Evolutionary conservation across 2,329 filamentous ascomycete species (phyloP).

Genomic region (Boeremia lycopersici): DNA sequence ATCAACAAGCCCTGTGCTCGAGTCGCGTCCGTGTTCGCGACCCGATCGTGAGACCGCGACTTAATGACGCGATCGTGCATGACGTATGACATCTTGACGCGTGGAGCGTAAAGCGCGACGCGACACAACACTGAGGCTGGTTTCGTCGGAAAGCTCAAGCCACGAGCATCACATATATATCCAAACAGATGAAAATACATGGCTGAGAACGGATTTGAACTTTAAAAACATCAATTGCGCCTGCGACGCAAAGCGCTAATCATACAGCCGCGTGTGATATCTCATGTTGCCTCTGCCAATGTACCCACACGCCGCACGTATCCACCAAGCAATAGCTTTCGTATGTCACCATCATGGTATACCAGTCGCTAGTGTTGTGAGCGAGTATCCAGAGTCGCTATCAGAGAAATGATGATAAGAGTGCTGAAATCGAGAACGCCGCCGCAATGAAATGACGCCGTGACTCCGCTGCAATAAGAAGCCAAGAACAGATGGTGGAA

Average conservation of each 20-base stretch:
- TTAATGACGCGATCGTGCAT: slow-evolving; percentile 6
- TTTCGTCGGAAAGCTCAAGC: no score
- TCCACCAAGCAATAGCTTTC: slow-evolving; percentile 37
- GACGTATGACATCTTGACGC: not conserved
- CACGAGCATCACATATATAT: no score
- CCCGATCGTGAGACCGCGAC: slow-evolving; percentile 1
- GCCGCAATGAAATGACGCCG: slow-evolving; percentile 32
- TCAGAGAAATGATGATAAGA: slow-evolving; percentile 45
- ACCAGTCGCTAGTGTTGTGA: slow-evolving; percentile 41
- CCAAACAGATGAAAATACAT: not conserved
- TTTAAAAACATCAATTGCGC: slow-evolving; percentile 25
- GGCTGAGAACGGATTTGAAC: not conserved
- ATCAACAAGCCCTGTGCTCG: slow-evolving; percentile 3
- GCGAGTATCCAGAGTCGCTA: slow-evolving; percentile 45
- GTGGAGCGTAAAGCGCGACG: slow-evolving; percentile 8
- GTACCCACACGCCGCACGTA: slow-evolving; percentile 19
- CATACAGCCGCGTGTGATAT: slow-evolving; percentile 29
- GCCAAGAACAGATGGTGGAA: slow-evolving; percentile 27
- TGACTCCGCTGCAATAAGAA: slow-evolving; percentile 38
- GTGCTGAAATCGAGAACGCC: slow-evolving; percentile 33
- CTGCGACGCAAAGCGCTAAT: slow-evolving; percentile 31
- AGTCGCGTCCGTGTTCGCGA: slow-evolving; percentile 15
- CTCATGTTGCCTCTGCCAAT: slow-evolving; percentile 12
- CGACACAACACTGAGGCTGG: not conserved
- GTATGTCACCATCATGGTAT: slow-evolving; percentile 38